Percentiles rank a stretch among this genome's conserved stretches.
These are phyloP conservation scores for Pelargonium nanum DNA, from an alignment of 345 rosid species.

Conservation along the genomic window DNA sequence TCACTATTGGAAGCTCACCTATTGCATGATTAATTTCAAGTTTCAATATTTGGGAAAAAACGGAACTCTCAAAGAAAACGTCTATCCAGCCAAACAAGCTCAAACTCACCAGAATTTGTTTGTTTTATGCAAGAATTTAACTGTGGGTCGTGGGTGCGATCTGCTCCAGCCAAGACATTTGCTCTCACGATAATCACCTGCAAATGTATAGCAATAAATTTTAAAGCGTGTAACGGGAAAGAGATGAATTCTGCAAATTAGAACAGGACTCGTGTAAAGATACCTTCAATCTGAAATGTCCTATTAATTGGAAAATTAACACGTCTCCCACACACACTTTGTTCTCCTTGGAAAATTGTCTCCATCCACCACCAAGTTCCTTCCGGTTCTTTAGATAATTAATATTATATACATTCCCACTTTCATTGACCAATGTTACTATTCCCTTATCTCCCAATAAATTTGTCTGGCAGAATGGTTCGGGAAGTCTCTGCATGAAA, in stretches of 20 bases:
- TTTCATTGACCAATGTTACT: background rate
- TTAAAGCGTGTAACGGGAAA: background rate
- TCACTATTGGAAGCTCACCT: background rate
- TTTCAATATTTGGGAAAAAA: no score
- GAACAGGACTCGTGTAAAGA: background rate
- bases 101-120: background rate
- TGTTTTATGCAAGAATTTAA: background rate
- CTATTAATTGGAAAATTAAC: background rate
- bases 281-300: background rate
- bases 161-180: background rate
- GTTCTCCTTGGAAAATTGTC: background rate
- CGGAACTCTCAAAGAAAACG: no score
- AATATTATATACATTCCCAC: background rate
- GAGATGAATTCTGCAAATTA: background rate
- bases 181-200: slow-evolving; percentile 1
- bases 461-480: background rate
- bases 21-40: no score
- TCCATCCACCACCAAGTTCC: background rate
- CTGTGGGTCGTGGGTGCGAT: background rate
- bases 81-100: no score
- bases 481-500: background rate
- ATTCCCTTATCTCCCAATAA: background rate
- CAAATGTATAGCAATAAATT: background rate
- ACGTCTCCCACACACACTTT: background rate
- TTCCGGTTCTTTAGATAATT: background rate